Percentiles rank a stretch among this genome's conserved stretches.
Conservation (phyloP, 139 green algal species). For the Coelastrella sp. region DNA sequence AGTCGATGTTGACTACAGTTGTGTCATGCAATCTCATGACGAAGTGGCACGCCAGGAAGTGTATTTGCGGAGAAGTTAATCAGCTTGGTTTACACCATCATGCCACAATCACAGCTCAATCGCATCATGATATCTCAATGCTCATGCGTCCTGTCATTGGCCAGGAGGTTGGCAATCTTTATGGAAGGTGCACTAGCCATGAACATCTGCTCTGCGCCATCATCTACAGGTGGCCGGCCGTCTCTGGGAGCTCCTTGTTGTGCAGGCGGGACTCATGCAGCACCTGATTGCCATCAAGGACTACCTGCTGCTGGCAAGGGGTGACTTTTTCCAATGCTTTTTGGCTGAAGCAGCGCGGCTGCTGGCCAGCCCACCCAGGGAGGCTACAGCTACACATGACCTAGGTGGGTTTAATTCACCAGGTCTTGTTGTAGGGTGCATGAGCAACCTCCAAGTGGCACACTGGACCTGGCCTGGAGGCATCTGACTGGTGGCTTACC, state of each 20-base stretch:
- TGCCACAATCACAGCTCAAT: too few species aligned
- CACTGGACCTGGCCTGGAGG: neutral
- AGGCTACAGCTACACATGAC: slow-evolving; percentile 73
- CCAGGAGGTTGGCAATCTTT: too few species aligned
- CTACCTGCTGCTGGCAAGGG: slow-evolving; percentile 86
- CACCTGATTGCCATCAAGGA: slow-evolving; percentile 83
- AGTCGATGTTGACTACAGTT: too few species aligned
- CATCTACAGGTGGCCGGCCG: slow-evolving; percentile 67
- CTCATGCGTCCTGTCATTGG: too few species aligned
- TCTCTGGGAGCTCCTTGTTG: slow-evolving; percentile 85
- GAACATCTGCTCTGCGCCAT: neutral
- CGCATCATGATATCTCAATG: too few species aligned
- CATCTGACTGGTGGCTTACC: too few species aligned
- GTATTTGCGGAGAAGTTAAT: too few species aligned
- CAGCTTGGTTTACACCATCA: too few species aligned
- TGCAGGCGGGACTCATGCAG: slow-evolving; percentile 72
- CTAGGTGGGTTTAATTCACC: neutral
- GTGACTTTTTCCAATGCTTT: slow-evolving; percentile 89
- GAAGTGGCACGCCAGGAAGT: too few species aligned
- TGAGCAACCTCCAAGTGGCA: neutral
- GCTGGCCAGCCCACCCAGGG: slow-evolving; percentile 69
- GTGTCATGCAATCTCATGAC: too few species aligned
- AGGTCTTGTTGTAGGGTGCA: neutral
- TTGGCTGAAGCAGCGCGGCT: slow-evolving; percentile 76
- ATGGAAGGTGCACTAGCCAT: too few species aligned